Evolutionary conservation across 2,329 filamentous ascomycete species (phyloP).

Genomic region (Cercospora sp.): DNA sequence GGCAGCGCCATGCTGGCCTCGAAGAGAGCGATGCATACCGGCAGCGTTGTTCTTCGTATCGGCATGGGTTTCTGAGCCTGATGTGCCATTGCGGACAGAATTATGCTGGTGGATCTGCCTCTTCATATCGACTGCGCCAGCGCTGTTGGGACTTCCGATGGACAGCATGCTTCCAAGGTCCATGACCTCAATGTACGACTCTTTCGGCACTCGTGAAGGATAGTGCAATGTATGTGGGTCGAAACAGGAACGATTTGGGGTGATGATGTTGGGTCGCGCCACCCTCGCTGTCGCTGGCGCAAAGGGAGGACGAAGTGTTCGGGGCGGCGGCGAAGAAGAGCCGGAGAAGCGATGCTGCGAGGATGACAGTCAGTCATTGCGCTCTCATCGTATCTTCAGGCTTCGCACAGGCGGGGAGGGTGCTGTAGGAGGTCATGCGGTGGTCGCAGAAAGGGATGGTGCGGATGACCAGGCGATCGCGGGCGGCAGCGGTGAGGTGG

Average conservation of each 20-base stretch:
- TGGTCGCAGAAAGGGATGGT: constrained; percentile 27
- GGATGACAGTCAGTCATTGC: constrained; percentile 12
- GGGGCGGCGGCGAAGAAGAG: constrained; percentile 15
- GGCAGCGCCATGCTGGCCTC: constrained; percentile 27
- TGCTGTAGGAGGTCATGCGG: constrained; percentile 11
- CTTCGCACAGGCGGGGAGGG: neutral
- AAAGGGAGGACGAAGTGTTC: constrained; percentile 25
- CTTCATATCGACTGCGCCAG: constrained; percentile 29
- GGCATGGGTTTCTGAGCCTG: constrained; percentile 23
- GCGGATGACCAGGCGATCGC: constrained; percentile 23
- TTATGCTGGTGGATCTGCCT: constrained; percentile 40
- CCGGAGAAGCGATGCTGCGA: constrained; percentile 10
- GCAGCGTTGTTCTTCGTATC: constrained; percentile 16
- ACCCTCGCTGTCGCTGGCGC: constrained; percentile 35
- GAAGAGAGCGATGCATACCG: constrained; percentile 26
- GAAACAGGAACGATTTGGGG: constrained; percentile 16
- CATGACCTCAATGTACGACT: constrained; percentile 32
- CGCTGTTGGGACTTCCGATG: constrained; percentile 26
- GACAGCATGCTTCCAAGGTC: constrained; percentile 42
- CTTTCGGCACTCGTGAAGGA: constrained; percentile 11
- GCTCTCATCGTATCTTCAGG: neutral
- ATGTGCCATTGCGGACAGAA: constrained; percentile 35
- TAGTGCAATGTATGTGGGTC: constrained; percentile 18
- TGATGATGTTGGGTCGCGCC: constrained; percentile 15
- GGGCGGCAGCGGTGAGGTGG: constrained; percentile 17